Evolutionary conservation across 371 early-diverging fungal genomes (phyloP), one percentile per base, ranked within the genome.

Genomic region (Mucor ambiguus): DNA sequence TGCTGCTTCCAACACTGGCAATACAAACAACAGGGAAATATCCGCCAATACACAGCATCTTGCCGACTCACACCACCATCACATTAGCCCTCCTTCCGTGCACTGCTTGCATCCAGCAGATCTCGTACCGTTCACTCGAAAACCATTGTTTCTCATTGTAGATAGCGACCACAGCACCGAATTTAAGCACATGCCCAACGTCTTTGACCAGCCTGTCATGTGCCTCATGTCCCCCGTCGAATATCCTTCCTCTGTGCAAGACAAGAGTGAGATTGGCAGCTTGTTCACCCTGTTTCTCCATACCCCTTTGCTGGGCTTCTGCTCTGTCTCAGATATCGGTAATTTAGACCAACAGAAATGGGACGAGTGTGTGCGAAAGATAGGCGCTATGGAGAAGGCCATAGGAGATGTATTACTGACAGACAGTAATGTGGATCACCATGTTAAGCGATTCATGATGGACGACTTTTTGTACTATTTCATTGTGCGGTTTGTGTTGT

Each of bases 231-330:
- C 96, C n/a, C 97, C 97, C 0, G 79, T 85, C 0, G 90, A 91
- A 58, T 95, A 95, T 67, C 96, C 95, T 9, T 75, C 88, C 0
- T 84, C 91, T 2, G 87, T 95, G 14, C 90, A 91, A 74, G 92
- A 92, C 54, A 88, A 90, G 16, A 84, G 90, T n/a, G 91, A 89
- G 66, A 86, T 92, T 2, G 97, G 97, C 52, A 92, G 90, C 68
- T 80, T 97, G 9, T 96, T 96, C 66, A 97, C 97, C 1, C 67
- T 96, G 56, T 98, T 97, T 75, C 80, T 98, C 58, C 94, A 95
- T 73, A 88, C 92, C 9, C 92, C 94, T 3, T 60, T 91, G 6
- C 80, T 91, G 11, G 95, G 89, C 0, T 90, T 94, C 60, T 86
- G 89, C 52, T 84, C 86, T 35, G 78, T 94, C 0, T 87, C 91